A percentile compares a stretch with the other conserved stretches of the same genome.
These are phyloP conservation scores for Helianthus annuus DNA, from an alignment of 129 eudicot species.

Conservation along the genomic window DNA sequence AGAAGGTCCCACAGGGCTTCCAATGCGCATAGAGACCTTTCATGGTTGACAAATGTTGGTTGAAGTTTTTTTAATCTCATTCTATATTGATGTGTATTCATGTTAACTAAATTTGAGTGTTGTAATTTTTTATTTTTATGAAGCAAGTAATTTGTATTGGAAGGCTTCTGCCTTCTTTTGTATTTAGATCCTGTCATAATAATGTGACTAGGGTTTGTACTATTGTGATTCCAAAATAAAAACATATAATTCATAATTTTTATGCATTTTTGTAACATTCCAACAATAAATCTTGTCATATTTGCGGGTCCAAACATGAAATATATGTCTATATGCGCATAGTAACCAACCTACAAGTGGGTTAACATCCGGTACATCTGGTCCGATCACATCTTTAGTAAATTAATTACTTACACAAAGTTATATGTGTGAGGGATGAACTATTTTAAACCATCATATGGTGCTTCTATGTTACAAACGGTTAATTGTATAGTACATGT, in stretches of 20 bases:
- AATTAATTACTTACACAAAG: too few species aligned
- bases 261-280: background rate
- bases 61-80: background rate
- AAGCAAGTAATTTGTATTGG: too few species aligned
- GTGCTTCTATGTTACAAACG: too few species aligned
- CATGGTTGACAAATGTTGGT: slow-evolving; percentile 15
- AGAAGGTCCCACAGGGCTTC: slow-evolving; percentile 61
- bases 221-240: background rate
- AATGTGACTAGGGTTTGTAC: slow-evolving; percentile 17
- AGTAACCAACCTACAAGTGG: background rate
- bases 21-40: slow-evolving; percentile 35
- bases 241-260: background rate
- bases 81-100: background rate
- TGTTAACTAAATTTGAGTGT: background rate
- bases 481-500: too few species aligned
- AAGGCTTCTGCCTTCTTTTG: background rate
- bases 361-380: too few species aligned
- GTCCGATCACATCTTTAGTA: too few species aligned
- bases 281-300: background rate
- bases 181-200: background rate
- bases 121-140: too few species aligned
- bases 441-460: too few species aligned
- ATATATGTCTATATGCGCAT: background rate
- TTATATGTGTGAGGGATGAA: too few species aligned
- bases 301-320: background rate